Evolutionary conservation across 2,329 filamentous ascomycete species (phyloP), one percentile per base, ranked within the genome.

Genomic region (Pyricularia sp.): DNA sequence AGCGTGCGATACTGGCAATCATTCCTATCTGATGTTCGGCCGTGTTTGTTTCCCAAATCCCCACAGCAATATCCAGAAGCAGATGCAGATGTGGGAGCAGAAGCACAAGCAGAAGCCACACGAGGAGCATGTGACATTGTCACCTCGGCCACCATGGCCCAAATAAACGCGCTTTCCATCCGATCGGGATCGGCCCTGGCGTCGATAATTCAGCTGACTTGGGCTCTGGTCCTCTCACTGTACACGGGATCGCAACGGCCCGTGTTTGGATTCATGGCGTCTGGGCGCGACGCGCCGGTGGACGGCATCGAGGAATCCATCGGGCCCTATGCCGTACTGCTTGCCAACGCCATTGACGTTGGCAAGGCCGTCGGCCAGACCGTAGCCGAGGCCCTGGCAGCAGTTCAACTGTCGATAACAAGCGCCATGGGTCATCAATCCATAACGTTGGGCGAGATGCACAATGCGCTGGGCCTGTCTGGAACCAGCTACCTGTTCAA

Each of bases 301-400:
- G 42, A 67, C 5, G 74, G 73, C 11, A 72, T 79, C 0, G 72
- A 74, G 6, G 68, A 71, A 0, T 73, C 78, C 4, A 66, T 72
- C 4, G 77, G 76, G 0, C 76, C 77, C 2, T 75, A 74, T 0
- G 75, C 79, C 30, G 72, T 74, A 14, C 77, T 76, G 6, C 71
- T 79, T 0, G 77, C 77, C 4, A 64, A 76, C 1, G 71, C 75
- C 14, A 65, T 75, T 2, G 80, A 20, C 20, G 20, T 70, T 25
- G 68, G 68, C 5, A 64, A 65, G 14, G 58, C 31, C 4, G 33
- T 74, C 6, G 30, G 71, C 9, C 64, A 31, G n/a, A 42, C 67
- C n/a, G 68, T 68, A 4, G 31, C 36, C 11, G 31, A 33, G 10
- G 31, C 14, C 36, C 11, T 30, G 59, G 25, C 66, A 58, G 66